Evolutionary conservation across 1,284 basidiomycete species (phyloP).

Genomic region (Puccinia hordei): DNA sequence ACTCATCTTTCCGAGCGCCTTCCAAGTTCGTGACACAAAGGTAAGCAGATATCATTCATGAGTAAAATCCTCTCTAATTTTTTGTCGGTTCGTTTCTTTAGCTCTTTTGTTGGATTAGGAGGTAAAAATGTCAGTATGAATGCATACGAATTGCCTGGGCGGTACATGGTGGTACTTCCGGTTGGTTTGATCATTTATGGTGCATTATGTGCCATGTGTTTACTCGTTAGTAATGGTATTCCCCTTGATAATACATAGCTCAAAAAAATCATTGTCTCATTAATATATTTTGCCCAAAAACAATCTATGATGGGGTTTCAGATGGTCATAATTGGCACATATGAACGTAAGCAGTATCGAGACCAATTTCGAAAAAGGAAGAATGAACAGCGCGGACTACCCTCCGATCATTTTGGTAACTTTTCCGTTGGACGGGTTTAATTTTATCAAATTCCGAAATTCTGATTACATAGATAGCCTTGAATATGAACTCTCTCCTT

Average conservation of each 20-base stretch:
- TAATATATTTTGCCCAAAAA: neutral
- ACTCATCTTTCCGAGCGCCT: neutral
- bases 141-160: slow-evolving; percentile 20
- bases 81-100: neutral
- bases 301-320: neutral
- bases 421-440: neutral
- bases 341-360: slow-evolving; percentile 23
- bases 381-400: neutral
- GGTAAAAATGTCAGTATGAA: slow-evolving; percentile 13
- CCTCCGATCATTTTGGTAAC: neutral
- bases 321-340: slow-evolving; percentile 24
- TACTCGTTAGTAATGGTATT: slow-evolving; percentile 8
- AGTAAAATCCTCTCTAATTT: neutral
- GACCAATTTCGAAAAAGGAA: slow-evolving; percentile 16
- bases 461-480: neutral
- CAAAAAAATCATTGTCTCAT: neutral
- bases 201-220: neutral
- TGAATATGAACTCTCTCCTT: neutral
- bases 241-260: too few relatives aligned
- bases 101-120: neutral
- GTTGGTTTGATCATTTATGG: slow-evolving; percentile 24
- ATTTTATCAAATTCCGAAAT: neutral
- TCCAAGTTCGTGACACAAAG: neutral
- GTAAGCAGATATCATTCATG: neutral
- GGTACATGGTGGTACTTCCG: slow-evolving; percentile 29